A percentile compares a stretch with the other conserved stretches of the same genome.
These are phyloP conservation scores for Wallacemonas sp. DNA, from an alignment of 208 protist genomes.

Conservation along the genomic window DNA sequence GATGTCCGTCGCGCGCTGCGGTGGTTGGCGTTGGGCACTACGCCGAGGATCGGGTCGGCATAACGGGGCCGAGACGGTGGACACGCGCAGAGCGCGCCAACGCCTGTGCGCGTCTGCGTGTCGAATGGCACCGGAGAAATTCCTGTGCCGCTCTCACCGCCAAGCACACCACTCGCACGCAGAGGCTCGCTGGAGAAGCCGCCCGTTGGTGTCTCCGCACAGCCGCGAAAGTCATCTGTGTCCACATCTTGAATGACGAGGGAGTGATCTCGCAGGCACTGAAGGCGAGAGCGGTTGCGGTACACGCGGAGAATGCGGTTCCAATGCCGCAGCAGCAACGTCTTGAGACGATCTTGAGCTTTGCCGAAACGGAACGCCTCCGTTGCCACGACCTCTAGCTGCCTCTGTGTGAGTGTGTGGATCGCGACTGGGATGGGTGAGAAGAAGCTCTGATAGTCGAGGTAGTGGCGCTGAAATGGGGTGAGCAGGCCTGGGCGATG, in stretches of 20 bases:
- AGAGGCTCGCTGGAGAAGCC: too few relatives aligned
- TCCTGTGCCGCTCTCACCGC: too few relatives aligned
- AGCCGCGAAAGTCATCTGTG: slow-evolving; percentile 20
- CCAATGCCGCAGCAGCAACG: slow-evolving; percentile 68
- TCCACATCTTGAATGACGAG: slow-evolving; percentile 1
- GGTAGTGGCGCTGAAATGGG: slow-evolving; percentile 18
- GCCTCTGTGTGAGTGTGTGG: slow-evolving; percentile 59
- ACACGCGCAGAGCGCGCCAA: too few relatives aligned
- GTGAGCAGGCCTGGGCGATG: background rate
- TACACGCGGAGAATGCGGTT: slow-evolving; percentile 25
- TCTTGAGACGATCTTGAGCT: slow-evolving; percentile 41
- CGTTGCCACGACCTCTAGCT: slow-evolving; percentile 55
- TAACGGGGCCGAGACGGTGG: background rate
- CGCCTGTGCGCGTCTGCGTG: too few relatives aligned
- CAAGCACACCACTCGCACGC: too few relatives aligned
- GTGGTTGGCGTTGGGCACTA: background rate
- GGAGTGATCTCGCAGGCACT: slow-evolving; percentile 15
- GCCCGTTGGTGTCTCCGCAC: background rate
- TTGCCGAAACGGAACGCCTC: slow-evolving; percentile 60
- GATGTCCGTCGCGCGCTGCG: background rate
- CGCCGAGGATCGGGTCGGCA: background rate
- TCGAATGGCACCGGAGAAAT: too few relatives aligned
- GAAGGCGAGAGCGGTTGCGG: slow-evolving; percentile 22
- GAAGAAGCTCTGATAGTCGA: slow-evolving; percentile 22
- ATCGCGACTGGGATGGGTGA: slow-evolving; percentile 52